These are phyloP conservation scores for Scenedesmus sp. DNA, from an alignment of 163 green algal species.

Conservation along the genomic window DNA sequence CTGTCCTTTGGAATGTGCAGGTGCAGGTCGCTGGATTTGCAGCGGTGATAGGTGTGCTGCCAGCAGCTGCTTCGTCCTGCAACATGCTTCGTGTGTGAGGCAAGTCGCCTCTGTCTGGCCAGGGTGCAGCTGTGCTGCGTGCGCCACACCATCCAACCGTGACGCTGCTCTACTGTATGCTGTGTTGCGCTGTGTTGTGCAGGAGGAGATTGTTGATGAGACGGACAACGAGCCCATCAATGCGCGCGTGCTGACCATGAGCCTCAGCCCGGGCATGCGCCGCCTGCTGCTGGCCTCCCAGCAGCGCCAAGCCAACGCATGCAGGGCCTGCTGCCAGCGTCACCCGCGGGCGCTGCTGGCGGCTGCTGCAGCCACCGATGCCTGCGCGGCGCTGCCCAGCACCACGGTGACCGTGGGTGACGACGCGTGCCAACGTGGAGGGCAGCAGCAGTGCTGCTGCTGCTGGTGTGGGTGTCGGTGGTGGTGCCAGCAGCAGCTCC, in stretches of 20 bases:
- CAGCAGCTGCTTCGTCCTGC: too few species aligned
- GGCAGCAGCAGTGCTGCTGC: neutral
- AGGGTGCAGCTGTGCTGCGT: too few species aligned
- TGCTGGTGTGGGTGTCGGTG: neutral
- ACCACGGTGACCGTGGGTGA: neutral
- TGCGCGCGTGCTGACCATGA: constrained; percentile 44
- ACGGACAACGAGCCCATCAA: constrained; percentile 59
- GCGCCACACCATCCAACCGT: too few species aligned
- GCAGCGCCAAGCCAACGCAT: constrained; percentile 7
- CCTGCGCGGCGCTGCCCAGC: neutral
- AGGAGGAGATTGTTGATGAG: constrained; percentile 48
- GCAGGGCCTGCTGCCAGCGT: neutral
- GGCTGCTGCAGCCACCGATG: neutral
- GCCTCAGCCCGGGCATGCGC: constrained; percentile 31
- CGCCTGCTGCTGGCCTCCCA: constrained; percentile 42
- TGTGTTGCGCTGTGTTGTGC: neutral
- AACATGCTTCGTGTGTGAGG: too few species aligned
- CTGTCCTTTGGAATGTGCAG: neutral
- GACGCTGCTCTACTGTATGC: too few species aligned
- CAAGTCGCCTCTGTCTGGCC: too few species aligned
- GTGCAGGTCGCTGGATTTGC: too few species aligned
- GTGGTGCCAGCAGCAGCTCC: neutral
- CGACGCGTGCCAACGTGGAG: neutral
- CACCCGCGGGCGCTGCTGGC: neutral
- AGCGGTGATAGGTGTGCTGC: neutral